Evolutionary conservation across 2,329 filamentous ascomycete genomes (phyloP).

Genomic region (Monascus ruber): DNA sequence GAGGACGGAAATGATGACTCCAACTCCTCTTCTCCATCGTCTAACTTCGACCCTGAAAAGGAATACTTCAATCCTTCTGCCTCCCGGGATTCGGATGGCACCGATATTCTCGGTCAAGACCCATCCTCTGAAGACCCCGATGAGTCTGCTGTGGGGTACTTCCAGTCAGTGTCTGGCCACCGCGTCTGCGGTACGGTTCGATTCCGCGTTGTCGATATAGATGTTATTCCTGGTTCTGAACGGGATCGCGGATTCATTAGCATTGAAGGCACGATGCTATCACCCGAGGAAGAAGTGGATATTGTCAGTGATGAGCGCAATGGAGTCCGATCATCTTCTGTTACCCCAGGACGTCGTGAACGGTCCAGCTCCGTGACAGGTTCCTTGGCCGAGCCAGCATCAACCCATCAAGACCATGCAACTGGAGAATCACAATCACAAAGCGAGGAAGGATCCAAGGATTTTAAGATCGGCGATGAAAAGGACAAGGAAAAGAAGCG

Average conservation of each 20-base stretch:
- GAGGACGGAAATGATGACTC: constrained; percentile 18
- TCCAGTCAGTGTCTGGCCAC: constrained; percentile 59
- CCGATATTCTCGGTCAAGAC: constrained; percentile 11
- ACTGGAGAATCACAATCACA: constrained; percentile 9
- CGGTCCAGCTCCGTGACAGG: too few relatives aligned
- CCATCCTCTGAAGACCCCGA: constrained; percentile 37
- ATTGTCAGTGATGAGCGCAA: constrained; percentile 45
- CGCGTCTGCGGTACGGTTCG: constrained; percentile 59
- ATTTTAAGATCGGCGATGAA: constrained; percentile 7
- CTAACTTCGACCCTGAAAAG: constrained; percentile 24
- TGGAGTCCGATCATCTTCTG: constrained; percentile 22
- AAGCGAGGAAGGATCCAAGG: constrained; percentile 5
- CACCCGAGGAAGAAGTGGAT: constrained; percentile 52
- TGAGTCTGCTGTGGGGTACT: constrained; percentile 55
- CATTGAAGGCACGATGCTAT: constrained; percentile 78
- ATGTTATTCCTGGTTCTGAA: constrained; percentile 57
- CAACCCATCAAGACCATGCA: constrained; percentile 2
- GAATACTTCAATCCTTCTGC: constrained; percentile 28
- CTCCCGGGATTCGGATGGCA: constrained; percentile 19
- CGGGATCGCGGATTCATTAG: constrained; percentile 66
- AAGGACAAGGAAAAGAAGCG: constrained; percentile 10
- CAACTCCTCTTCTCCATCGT: constrained; percentile 3
- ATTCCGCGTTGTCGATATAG: constrained; percentile 76
- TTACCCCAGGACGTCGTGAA: constrained; percentile 1
- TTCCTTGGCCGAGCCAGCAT: too few relatives aligned